phyloP scores from a whole-genome alignment of 805 yeast species.

The Wickerhamiella australiensis region DNA sequence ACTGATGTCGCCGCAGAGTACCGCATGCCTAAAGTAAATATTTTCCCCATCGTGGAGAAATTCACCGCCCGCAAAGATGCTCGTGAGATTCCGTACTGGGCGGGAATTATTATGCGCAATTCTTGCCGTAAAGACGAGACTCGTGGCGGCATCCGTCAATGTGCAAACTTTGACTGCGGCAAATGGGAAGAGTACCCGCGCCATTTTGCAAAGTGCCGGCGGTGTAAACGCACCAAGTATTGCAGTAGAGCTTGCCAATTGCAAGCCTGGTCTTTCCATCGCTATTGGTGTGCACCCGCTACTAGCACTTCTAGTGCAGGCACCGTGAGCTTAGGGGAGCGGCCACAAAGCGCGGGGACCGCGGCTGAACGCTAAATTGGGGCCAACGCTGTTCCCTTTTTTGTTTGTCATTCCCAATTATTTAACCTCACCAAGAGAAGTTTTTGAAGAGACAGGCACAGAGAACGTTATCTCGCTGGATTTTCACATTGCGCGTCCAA shows the following conservation, averaged over 20 bases:
- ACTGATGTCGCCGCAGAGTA: constrained; percentile 36
- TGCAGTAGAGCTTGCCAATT: constrained; percentile 88
- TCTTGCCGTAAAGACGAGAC: constrained; percentile 84
- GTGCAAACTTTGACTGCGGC: constrained; percentile 88
- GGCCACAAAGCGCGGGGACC: constrained; percentile 10
- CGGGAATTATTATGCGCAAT: constrained; percentile 94
- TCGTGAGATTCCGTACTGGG: constrained; percentile 86
- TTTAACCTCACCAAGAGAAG: neutral
- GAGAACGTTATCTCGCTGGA: neutral
- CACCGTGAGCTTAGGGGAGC: constrained; percentile 10
- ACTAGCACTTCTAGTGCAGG: constrained; percentile 8
- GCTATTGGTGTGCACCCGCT: constrained; percentile 66
- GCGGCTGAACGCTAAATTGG: neutral
- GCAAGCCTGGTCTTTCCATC: constrained; percentile 83
- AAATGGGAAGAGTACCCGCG: constrained; percentile 85
- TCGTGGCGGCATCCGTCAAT: constrained; percentile 83
- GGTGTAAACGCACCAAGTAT: constrained; percentile 90
- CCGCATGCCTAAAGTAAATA: constrained; percentile 38
- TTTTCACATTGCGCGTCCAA: neutral
- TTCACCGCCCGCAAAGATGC: constrained; percentile 63
- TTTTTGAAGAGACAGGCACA: neutral
- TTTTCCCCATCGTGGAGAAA: constrained; percentile 85
- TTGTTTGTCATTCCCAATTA: neutral
- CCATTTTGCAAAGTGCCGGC: constrained; percentile 87
- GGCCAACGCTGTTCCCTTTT: neutral